Evolutionary conservation across 169 alveolate genomes (phyloP).

Genomic region (Plasmodium adleri): DNA sequence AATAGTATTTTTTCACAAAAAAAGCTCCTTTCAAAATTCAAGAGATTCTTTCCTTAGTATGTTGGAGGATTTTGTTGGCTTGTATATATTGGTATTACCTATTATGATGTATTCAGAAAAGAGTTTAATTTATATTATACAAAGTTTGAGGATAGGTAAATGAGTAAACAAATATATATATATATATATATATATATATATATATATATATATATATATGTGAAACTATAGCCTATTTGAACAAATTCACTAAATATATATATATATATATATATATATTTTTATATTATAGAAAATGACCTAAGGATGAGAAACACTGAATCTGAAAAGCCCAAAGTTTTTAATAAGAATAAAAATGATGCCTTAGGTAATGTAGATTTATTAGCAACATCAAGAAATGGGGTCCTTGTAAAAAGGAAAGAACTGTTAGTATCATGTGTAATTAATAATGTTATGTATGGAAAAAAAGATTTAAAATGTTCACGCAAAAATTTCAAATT

Average conservation of each 20-base stretch:
- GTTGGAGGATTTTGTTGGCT: slow-evolving; percentile 65
- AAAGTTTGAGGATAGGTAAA: slow-evolving; percentile 75
- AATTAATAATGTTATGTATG: slow-evolving; percentile 64
- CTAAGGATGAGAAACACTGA: slow-evolving; percentile 24
- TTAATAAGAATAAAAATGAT: slow-evolving; percentile 73
- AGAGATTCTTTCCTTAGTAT: slow-evolving; percentile 25
- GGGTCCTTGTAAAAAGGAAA: slow-evolving; percentile 53
- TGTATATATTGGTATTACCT: slow-evolving; percentile 69
- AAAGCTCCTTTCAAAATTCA: slow-evolving; percentile 2
- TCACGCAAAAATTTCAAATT: slow-evolving; percentile 11
- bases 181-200: neutral
- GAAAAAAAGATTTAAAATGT: slow-evolving; percentile 38
- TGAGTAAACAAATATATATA: neutral
- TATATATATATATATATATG: neutral
- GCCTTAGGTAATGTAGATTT: slow-evolving; percentile 68
- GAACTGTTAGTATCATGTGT: slow-evolving; percentile 51
- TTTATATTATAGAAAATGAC: slow-evolving; percentile 42
- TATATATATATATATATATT: neutral
- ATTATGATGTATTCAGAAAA: slow-evolving; percentile 75
- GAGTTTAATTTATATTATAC: slow-evolving; percentile 71
- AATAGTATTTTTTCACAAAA: slow-evolving; percentile 12
- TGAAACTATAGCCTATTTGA: neutral
- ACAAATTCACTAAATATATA: neutral
- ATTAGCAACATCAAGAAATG: slow-evolving; percentile 70
- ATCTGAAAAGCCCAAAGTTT: slow-evolving; percentile 60